phyloP scores from a whole-genome alignment of 257 asterid genomes.

The Ilex asprella region DNA sequence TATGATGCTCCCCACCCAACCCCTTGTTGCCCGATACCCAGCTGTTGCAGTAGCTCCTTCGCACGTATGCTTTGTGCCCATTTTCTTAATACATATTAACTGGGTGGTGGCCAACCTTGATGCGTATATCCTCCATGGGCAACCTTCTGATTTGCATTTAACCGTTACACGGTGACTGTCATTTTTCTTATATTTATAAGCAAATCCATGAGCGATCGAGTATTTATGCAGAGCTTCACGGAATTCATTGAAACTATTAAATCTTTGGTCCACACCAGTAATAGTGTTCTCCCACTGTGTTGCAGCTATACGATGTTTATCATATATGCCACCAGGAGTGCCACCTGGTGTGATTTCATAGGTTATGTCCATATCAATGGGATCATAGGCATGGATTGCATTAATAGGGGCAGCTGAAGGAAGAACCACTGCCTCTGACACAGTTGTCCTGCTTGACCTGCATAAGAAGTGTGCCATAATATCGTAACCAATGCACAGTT shows the following conservation, averaged over 20 bases:
- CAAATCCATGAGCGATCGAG: neutral
- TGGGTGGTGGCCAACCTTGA: constrained; percentile 2
- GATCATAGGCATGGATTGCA: constrained; percentile 50
- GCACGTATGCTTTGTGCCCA: neutral
- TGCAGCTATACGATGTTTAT: neutral
- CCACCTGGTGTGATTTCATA: constrained; percentile 24
- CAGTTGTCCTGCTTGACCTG: constrained; percentile 87
- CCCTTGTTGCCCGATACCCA: constrained; percentile 5
- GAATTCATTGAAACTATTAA: neutral
- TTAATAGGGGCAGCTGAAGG: constrained; percentile 59
- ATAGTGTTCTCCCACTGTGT: constrained; percentile 4
- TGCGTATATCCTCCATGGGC: neutral
- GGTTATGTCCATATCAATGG: constrained; percentile 50
- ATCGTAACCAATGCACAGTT: neutral
- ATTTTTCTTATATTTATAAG: neutral
- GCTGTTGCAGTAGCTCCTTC: neutral
- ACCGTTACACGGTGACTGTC: neutral
- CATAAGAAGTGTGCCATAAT: constrained; percentile 3
- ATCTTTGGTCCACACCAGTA: constrained; percentile 1
- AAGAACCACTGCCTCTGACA: constrained; percentile 55
- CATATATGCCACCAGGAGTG: neutral
- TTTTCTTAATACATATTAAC: neutral
- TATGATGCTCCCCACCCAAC: constrained; percentile 1
- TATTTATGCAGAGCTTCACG: constrained; percentile 4
- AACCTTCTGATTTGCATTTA: constrained; percentile 2